Base-by-base conservation (phyloP, 768 basidiomycete species). In the Tulasnella sp. region DNA sequence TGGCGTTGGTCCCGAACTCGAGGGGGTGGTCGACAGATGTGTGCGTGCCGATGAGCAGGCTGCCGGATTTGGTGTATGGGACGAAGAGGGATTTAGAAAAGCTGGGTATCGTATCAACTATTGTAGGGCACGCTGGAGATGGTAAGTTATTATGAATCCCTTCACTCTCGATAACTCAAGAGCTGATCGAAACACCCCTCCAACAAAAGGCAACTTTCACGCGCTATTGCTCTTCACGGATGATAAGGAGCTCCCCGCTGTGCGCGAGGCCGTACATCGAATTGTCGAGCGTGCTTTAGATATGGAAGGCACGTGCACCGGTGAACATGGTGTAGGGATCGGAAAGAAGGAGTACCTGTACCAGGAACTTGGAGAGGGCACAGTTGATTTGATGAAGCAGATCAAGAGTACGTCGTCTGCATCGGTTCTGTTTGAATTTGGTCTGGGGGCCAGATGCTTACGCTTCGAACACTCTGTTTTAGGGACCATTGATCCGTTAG, bases 1-100 rank as follows among this genome's bases (percentile, higher is more conserved):
- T 91, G 62, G 80, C 80, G 2, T 73, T 81, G 2, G 67, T 80
- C 53, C 84, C 85, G 12, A 87, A 80, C 9, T 71, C 74, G 17
- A 79, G 78, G 43, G 81, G 80, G 61, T 92, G 88, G 90, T 85
- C 83, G 22, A 94, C 92, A 0, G 91, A 92, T 69, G 91, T 92
- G 27, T 93, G 92, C 63, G 84, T 88, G 12, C 85, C 85, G 0
- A 82, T 86, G 7, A 84, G 82, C 0, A 75, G 76, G 49, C 74
- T 87, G 17, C 83, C 85, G 2, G 76, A 84, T 61, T 74, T 87
- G 10, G 84, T 86, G 17, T 48, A 49, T 51, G 51, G 60, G 38
- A 92, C 88, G 1, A 86, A 89, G 67, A 78, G 80, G 65, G 91
- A 92, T 68, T 73, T 96, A 5, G 73, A 73, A 4, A 69, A 76